phyloP scores from a whole-genome alignment of 1,139 yeast genomes.

The Candida buenavistaensis region DNA sequence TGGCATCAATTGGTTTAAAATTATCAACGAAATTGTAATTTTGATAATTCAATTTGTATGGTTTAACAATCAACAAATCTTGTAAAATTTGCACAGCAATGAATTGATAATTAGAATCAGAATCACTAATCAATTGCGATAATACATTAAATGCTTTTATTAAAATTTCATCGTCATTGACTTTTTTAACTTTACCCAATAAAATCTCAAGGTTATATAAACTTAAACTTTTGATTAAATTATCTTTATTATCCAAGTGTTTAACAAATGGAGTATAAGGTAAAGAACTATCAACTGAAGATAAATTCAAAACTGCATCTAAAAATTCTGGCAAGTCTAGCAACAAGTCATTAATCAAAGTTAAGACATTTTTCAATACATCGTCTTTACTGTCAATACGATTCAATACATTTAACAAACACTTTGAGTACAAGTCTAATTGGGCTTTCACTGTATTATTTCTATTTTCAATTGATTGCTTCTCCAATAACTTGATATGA shows the following conservation, averaged over 20 bases:
- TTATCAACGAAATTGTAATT: conserved; percentile 45
- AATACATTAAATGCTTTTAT: conserved; percentile 45
- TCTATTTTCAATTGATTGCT: conserved; percentile 42
- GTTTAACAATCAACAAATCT: conserved; percentile 58
- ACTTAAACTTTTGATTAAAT: conserved; percentile 45
- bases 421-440: conserved; percentile 55
- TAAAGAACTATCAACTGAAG: conserved; percentile 46
- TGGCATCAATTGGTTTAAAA: conserved; percentile 53
- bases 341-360: conserved; percentile 64
- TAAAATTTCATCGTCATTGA: conserved; percentile 34
- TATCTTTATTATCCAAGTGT: conserved; percentile 49
- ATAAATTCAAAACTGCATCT: conserved; percentile 44
- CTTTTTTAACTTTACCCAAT: conserved; percentile 24
- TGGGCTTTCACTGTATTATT: conserved; percentile 42
- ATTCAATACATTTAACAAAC: conserved; percentile 56
- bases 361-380: conserved; percentile 70
- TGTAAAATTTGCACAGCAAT: conserved; percentile 69
- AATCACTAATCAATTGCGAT: conserved; percentile 44
- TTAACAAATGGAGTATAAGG: conserved; percentile 59
- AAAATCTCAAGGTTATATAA: conserved; percentile 46
- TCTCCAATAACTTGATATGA: conserved; percentile 65
- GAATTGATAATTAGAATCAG: conserved; percentile 56
- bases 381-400: conserved; percentile 59
- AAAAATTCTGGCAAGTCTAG: conserved; percentile 49
- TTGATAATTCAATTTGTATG: conserved; percentile 63